Evolutionary conservation across 495 filamentous ascomycete genomes (phyloP).

Genomic region (Talaromyces stipitatus): DNA sequence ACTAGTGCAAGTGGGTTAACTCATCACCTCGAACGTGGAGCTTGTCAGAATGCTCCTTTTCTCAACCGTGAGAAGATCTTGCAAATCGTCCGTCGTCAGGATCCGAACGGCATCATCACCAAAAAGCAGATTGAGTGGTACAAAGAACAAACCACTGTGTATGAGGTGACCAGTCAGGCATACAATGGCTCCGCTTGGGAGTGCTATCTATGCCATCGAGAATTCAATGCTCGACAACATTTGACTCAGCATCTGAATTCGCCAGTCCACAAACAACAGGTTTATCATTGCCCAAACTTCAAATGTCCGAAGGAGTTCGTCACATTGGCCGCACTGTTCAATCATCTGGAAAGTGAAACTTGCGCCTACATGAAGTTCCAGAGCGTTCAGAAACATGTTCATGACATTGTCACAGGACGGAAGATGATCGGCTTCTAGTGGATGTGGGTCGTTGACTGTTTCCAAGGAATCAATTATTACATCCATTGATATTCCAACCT

Average conservation of each 20-base stretch:
- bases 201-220: constrained; percentile 38
- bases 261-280: constrained; percentile 30
- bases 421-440: constrained; percentile 7
- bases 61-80: constrained; percentile 33
- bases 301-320: constrained; percentile 38
- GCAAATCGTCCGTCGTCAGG: constrained; percentile 20
- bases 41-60: constrained; percentile 24
- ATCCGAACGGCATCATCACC: constrained; percentile 30
- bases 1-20: constrained; percentile 33
- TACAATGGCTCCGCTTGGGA: constrained; percentile 33
- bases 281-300: constrained; percentile 49
- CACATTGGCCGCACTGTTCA: constrained; percentile 41
- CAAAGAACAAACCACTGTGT: constrained; percentile 11
- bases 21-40: constrained; percentile 38
- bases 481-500: background rate
- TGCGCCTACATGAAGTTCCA: constrained; percentile 43
- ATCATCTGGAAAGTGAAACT: constrained; percentile 48
- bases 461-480: background rate
- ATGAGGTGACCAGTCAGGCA: constrained; percentile 15
- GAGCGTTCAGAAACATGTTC: constrained; percentile 26
- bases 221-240: constrained; percentile 13
- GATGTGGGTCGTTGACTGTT: background rate
- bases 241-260: constrained; percentile 33
- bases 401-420: constrained; percentile 9
- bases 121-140: constrained; percentile 31